phyloP scores from a whole-genome alignment of 306 rosid species.

The Canavalia gladiata region DNA sequence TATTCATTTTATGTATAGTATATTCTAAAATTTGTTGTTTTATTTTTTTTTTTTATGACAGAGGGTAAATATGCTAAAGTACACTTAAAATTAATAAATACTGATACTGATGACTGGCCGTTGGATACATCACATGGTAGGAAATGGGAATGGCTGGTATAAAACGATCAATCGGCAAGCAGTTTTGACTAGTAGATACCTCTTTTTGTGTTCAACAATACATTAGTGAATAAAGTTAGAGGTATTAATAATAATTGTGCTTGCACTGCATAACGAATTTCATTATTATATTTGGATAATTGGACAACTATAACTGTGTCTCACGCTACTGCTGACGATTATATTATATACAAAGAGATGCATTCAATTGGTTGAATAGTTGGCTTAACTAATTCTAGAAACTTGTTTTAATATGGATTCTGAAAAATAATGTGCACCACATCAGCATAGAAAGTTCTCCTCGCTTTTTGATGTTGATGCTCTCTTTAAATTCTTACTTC shows the following conservation, averaged over 20 bases:
- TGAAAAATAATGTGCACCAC: background rate
- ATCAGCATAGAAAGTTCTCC: background rate
- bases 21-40: slow-evolving; percentile 1
- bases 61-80: slow-evolving; percentile 3
- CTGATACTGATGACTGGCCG: background rate
- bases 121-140: slow-evolving; percentile 24
- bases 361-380: background rate
- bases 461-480: background rate
- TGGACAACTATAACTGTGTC: background rate
- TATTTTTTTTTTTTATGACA: background rate
- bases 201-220: background rate
- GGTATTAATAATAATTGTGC: background rate
- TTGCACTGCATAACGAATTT: background rate
- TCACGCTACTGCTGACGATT: background rate
- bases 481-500: background rate
- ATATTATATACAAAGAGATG: background rate
- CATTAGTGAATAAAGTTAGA: background rate
- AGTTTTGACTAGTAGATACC: slow-evolving; percentile 21
- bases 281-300: background rate
- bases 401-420: background rate
- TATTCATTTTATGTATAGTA: background rate
- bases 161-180: background rate
- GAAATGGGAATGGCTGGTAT: slow-evolving; percentile 41
- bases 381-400: slow-evolving; percentile 29
- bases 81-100: background rate